Evolutionary conservation across 768 basidiomycete species (phyloP), one percentile per base, ranked within the genome.

Genomic region (Gymnopilus dilepis): DNA sequence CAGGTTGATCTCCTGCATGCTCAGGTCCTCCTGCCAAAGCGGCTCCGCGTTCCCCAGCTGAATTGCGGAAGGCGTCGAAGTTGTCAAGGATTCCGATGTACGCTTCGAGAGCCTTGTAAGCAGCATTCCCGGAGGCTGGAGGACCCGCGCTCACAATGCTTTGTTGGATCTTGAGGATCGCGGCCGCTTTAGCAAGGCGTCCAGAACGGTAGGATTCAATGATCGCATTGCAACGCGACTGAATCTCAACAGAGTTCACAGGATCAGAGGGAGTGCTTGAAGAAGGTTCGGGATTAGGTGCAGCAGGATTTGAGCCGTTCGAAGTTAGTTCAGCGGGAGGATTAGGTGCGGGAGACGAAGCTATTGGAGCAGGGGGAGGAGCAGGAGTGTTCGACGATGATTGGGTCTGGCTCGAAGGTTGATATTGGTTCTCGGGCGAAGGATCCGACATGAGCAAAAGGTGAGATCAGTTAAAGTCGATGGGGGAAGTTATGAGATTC

Each of bases 81-180:
- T 65, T 59, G 57, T 65, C 64, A 21, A 62, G 52, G 7, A 65
- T 60, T 19, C 24, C 45, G 52, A 65, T 2, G 21, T 59, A 65
- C 21, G 60, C 59, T 19, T 37, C 31, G 51, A 65, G 47, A 56
- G 64, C 60, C 58, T 48, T 24, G 31, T 51, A 12, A 56, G 54
- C 58, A 61, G 38, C 4, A 21, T 43, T 40, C 22, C 47, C 43
- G 38, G 53, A 19, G 30, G 43, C 2, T n/a, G 43, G 38, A 41
- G 51, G 19, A 40, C 17, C 45, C 21, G 28, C 12, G 22, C 26
- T 30, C 37, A 45, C 13, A 15, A 50, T 4, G 8, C 22, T 40
- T 1, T 21, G 7, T 33, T 52, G 50, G 12, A 59, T 50, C 17
- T 34, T 47, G 4, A 59, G 12, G n/a, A 59, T 26, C 8, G 51